Base-by-base conservation (phyloP, 2,329 filamentous ascomycete genomes). In the Claviceps digitariae region DNA sequence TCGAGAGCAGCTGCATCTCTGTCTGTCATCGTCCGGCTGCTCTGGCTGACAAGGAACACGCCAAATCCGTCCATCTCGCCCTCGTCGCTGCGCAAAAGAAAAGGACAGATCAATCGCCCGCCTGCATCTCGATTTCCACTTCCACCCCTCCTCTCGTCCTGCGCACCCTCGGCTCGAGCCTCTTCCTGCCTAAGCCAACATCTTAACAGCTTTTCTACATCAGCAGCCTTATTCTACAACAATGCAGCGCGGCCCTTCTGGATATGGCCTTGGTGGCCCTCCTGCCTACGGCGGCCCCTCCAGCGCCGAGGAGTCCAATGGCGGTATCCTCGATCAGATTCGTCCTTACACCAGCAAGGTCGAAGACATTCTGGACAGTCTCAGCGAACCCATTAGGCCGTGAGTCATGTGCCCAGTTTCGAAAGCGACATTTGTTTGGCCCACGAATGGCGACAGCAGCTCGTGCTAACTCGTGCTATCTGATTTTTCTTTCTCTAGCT, bases 311-410 rank as follows among this genome's bases (percentile, higher is more conserved):
- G 84, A 90, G 63, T 79, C 84, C 49, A 88, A 82, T 54, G 65
- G 63, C 52, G 61, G 62, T 60, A 55, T 69, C 54, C 81, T 98
- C 61, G 93, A 96, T 69, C 80, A 88, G 63, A 89, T 98, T 66
- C 81, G 93, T 59, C 82, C 90, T 69, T 90, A 97, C 72, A 98
- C 93, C 51, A 95, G 87, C 84, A 97, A 96, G 79, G 91, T 98
- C 60, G 93, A 98, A 74, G 93, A 98, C 68, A 73, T 87, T 67
- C 72, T 98, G 66, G 93, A 97, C 71, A 87, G 81, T 29, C 61
- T 90, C 64, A 86, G 89, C 64, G 91, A 95, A 66, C 93, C 93
- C 49, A 73, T 97, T 61, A 97, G 95, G 78, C 93, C 93, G 86
- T 98, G 64, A 69, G 68, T 69, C 51, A 51, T 55, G 23, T 51